Evolutionary conservation across 1,284 basidiomycete species (phyloP), one percentile per base, ranked within the genome.

Genomic region (Exobasidium cylindrosporum): DNA sequence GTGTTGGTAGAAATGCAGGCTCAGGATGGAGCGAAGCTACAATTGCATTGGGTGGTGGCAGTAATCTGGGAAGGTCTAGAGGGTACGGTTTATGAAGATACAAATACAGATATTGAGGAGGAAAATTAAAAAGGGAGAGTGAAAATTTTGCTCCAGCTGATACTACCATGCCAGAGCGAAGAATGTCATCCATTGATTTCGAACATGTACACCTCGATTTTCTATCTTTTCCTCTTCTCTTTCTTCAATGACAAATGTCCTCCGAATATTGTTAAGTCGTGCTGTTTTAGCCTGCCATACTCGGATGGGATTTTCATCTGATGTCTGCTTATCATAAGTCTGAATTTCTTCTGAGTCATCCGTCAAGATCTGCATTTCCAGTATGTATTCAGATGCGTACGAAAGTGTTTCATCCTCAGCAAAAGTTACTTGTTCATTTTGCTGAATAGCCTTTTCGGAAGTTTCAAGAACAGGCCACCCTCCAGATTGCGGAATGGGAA

Each of bases 171-270:
- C 54, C 13, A 70, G 28, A n/a, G 54, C 44, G 45, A 59, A 68
- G 29, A 70, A 53, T 10, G 64, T 66, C 6, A 72, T 68, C 70
- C 70, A 72, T n/a, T 60, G 57, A 49, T 72, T 72, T 26, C 70
- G 44, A 11, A 54, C 23, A 35, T 60, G 43, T 23, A 72, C 57
- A 23, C 64, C 64, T 28, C 57, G 61, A 17, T 58, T 31, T 55
- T 66, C 70, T 35, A 70, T 64, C 14, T 46, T 47, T 32, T 63
- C 58, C 30, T 63, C 60, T 1, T 17, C 32, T 5, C 46, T 14
- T 7, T 59, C 63, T 0, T 55, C 24, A 6, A 14, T 23, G 6
- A 63, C 47, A 40, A 67, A 70, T 6, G 58, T 7, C 4, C 67
- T 60, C 6, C 68, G 60, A 3, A 14, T 4, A 30, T 66, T 66